These are phyloP conservation scores for Crotalaria pallida DNA, from an alignment of 306 rosid species.

Conservation along the genomic window DNA sequence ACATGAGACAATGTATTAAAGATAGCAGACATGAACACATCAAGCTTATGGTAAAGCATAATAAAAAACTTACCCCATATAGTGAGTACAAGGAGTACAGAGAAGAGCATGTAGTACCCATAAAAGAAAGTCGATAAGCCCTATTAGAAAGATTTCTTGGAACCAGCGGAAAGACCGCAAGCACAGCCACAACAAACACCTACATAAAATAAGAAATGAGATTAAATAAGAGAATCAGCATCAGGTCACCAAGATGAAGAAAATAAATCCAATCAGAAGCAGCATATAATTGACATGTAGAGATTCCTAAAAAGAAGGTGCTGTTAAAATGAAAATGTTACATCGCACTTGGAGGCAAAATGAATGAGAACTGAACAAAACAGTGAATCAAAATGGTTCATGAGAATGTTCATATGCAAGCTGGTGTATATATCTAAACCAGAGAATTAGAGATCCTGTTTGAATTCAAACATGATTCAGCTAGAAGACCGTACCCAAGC, in stretches of 20 bases:
- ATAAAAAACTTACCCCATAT: constrained; percentile 59
- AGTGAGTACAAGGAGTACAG: constrained; percentile 66
- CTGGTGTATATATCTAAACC: neutral
- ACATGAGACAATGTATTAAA: constrained; percentile 15
- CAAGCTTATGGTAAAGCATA: constrained; percentile 5
- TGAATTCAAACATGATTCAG: neutral
- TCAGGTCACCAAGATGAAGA: neutral
- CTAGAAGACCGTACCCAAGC: constrained; percentile 70
- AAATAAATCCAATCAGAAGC: neutral
- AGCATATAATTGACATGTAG: neutral
- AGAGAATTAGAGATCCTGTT: neutral
- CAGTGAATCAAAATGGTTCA: neutral
- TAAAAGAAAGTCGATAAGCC: constrained; percentile 82
- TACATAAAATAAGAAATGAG: constrained; percentile 17
- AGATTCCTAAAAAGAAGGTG: neutral
- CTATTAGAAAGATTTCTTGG: constrained; percentile 73
- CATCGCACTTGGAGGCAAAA: neutral
- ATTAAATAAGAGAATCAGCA: constrained; percentile 8
- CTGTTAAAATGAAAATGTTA: neutral
- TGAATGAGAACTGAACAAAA: neutral
- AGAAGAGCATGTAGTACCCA: constrained; percentile 87
- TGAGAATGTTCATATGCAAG: neutral
- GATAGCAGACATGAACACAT: constrained; percentile 1
- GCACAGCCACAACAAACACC: constrained; percentile 88
- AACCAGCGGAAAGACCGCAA: constrained; percentile 76